Evolutionary conservation across 2,329 filamentous ascomycete species (phyloP).

Genomic region (Septoria petroselini): DNA sequence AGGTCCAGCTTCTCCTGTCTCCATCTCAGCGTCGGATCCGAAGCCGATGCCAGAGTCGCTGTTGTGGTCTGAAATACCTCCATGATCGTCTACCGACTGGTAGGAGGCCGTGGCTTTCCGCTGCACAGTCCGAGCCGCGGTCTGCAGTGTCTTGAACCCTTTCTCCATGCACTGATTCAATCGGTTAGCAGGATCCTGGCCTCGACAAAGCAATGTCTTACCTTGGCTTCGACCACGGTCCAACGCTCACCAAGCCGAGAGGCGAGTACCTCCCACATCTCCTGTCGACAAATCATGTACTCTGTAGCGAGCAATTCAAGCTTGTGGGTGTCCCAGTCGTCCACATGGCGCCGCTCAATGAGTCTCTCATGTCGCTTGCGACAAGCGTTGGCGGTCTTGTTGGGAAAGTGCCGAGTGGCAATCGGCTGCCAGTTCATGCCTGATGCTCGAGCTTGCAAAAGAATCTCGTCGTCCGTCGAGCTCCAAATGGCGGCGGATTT

Average conservation of each 20-base stretch:
- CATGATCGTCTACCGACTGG: conserved; percentile 28
- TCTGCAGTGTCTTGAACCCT: conserved; percentile 75
- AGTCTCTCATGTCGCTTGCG: conserved; percentile 84
- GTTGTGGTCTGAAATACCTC: conserved; percentile 46
- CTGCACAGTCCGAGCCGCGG: conserved; percentile 62
- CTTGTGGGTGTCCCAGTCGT: conserved; percentile 76
- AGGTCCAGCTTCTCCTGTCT: conserved; percentile 29
- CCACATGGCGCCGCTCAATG: conserved; percentile 68
- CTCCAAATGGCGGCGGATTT: conserved; percentile 59
- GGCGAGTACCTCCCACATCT: conserved; percentile 77
- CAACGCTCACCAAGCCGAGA: conserved; percentile 56
- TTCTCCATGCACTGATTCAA: conserved; percentile 70
- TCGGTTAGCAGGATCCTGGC: conserved; percentile 12
- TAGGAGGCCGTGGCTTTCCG: conserved; percentile 58
- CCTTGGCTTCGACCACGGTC: conserved; percentile 76
- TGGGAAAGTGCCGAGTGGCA: conserved; percentile 69
- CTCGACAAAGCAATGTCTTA: conserved; percentile 51
- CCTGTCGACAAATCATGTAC: conserved; percentile 74
- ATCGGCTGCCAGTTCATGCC: conserved; percentile 84
- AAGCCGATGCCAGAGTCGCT: conserved; percentile 69
- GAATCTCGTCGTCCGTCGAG: conserved; percentile 67
- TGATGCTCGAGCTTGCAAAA: conserved; percentile 67
- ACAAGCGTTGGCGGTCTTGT: conserved; percentile 77
- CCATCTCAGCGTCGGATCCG: conserved; percentile 48
- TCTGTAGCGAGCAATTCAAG: conserved; percentile 70